Evolutionary conservation across 192 early-diverging fungal species (phyloP).

Genomic region (Anaeromyces robustus): DNA sequence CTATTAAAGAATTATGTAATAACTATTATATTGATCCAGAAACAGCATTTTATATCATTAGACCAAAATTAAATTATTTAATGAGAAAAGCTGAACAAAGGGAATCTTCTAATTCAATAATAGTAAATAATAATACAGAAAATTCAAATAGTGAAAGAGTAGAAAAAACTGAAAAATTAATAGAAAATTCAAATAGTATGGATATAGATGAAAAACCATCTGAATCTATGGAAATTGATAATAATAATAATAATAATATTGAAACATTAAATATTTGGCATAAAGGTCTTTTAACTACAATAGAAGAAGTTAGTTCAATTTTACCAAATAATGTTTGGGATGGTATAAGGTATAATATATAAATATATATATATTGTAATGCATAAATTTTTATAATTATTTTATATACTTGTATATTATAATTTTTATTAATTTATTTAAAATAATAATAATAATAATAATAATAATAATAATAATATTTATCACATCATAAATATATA

Average conservation of each 20-base stretch:
- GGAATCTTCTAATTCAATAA: not conserved
- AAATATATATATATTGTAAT: too few relatives aligned
- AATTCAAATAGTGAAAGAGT: too few relatives aligned
- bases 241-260: not conserved
- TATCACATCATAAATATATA: too few relatives aligned
- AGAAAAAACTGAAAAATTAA: not conserved
- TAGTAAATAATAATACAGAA: not conserved
- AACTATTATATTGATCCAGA: constrained; percentile 43
- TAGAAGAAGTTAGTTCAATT: constrained; percentile 6
- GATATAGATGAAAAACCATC: constrained; percentile 13
- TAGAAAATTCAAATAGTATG: constrained; percentile 8
- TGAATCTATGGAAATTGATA: not conserved
- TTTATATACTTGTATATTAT: too few relatives aligned
- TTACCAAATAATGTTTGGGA: not conserved
- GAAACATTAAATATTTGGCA: constrained; percentile 16
- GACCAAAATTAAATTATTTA: constrained; percentile 33
- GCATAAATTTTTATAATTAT: too few relatives aligned
- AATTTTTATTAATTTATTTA: constrained; percentile 5
- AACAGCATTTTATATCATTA: constrained; percentile 43
- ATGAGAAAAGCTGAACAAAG: not conserved
- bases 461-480: too few relatives aligned
- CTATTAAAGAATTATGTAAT: constrained; percentile 8
- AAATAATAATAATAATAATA: constrained; percentile 12
- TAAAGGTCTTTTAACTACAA: constrained; percentile 9
- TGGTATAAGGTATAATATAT: not conserved